Percentiles rank a stretch among this genome's conserved stretches.
Evolutionary conservation across 1,284 basidiomycete genomes (phyloP).

Genomic region (Boletus mariae): DNA sequence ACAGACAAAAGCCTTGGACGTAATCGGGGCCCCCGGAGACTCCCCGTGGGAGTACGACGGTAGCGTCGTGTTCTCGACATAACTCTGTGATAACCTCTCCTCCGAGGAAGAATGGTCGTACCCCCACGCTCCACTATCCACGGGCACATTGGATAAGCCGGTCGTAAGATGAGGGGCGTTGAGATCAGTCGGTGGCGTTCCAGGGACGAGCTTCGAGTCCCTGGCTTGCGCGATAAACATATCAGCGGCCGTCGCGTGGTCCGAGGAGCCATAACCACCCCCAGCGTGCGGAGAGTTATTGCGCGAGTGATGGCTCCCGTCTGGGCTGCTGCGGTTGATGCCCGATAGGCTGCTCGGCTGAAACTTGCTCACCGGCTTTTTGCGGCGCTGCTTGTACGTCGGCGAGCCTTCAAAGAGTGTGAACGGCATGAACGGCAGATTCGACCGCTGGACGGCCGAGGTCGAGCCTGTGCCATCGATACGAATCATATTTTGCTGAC

Average conservation of each 20-base stretch:
- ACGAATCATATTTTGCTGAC: constrained; percentile 24
- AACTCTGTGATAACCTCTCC: constrained; percentile 19
- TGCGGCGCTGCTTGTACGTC: constrained; percentile 83
- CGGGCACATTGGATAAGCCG: constrained; percentile 19
- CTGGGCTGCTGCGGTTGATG: constrained; percentile 22
- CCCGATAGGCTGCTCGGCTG: constrained; percentile 25
- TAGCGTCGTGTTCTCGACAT: constrained; percentile 17
- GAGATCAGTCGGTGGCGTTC: constrained; percentile 19
- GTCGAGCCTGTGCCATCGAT: constrained; percentile 22
- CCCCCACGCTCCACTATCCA: constrained; percentile 17
- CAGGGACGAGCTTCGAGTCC: constrained; percentile 38
- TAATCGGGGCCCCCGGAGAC: constrained; percentile 26
- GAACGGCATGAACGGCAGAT: constrained; percentile 60
- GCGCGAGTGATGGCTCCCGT: constrained; percentile 20
- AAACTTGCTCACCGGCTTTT: constrained; percentile 51
- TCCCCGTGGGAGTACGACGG: constrained; percentile 24
- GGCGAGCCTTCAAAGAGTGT: constrained; percentile 80
- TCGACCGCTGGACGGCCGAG: constrained; percentile 32
- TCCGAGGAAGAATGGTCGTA: constrained; percentile 22
- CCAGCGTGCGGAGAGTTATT: constrained; percentile 29
- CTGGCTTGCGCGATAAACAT: constrained; percentile 61
- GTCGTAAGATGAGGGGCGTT: constrained; percentile 21
- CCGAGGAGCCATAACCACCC: constrained; percentile 32
- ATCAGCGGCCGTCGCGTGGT: constrained; percentile 49
- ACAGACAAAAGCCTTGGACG: constrained; percentile 70